Evolutionary conservation across 2,329 filamentous ascomycete genomes (phyloP).

Genomic region (Alternaria tenuissima): DNA sequence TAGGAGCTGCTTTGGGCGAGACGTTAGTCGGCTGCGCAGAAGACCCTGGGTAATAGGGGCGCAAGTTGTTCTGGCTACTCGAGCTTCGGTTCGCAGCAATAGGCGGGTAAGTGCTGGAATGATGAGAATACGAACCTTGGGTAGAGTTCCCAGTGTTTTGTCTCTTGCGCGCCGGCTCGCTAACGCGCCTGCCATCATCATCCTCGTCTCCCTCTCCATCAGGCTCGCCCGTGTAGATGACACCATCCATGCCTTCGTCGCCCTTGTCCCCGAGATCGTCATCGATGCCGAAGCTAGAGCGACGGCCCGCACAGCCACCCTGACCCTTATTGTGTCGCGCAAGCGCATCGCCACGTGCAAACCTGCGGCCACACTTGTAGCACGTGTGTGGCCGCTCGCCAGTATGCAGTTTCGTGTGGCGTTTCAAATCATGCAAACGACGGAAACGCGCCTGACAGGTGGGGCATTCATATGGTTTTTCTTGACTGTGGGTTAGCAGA

Average conservation of each 20-base stretch:
- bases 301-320: conserved; percentile 90
- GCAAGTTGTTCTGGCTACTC: conserved; percentile 40
- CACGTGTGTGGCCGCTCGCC: conserved; percentile 96
- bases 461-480: conserved; percentile 94
- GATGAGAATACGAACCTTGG: conserved; percentile 69
- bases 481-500: conserved; percentile 95
- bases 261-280: conserved; percentile 67
- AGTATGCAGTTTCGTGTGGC: conserved; percentile 95
- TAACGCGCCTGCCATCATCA: conserved; percentile 61
- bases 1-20: conserved; percentile 49
- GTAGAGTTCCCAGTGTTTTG: conserved; percentile 65
- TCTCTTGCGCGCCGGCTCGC: conserved; percentile 78
- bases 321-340: conserved; percentile 95
- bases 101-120: conserved; percentile 79
- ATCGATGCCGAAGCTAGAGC: conserved; percentile 84
- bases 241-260: conserved; percentile 69
- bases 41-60: conserved; percentile 47
- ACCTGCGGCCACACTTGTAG: conserved; percentile 91
- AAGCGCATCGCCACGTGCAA: conserved; percentile 92
- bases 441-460: conserved; percentile 94
- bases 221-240: conserved; percentile 65
- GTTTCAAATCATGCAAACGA: conserved; percentile 91
- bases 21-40: conserved; percentile 51
- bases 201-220: conserved; percentile 68
- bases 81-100: conserved; percentile 57